Conservation (phyloP, 208 protist species). For the Acanthamoeba culbertsoni region DNA sequence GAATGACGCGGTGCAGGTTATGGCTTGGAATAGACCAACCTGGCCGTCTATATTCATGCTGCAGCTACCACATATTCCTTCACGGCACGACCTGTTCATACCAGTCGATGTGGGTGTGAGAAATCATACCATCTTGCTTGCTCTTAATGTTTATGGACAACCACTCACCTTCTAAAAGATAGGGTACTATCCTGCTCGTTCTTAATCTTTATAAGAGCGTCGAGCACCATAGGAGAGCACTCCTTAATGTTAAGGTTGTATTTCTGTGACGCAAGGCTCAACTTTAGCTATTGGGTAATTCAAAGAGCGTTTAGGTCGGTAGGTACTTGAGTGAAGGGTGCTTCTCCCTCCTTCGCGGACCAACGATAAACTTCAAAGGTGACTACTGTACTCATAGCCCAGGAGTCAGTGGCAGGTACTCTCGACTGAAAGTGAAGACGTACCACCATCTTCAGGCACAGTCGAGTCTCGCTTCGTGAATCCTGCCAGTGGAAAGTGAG, state of each 20-base stretch:
- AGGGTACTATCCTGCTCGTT: constrained; percentile 89
- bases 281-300: no score
- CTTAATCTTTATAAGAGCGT: constrained; percentile 90
- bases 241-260: constrained; percentile 78
- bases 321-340: neutral
- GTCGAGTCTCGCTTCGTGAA: neutral
- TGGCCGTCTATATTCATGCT: no score
- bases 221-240: constrained; percentile 90
- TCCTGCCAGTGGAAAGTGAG: neutral
- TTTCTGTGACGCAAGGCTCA: no score
- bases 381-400: no score
- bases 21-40: no score
- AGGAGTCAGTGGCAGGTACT: neutral
- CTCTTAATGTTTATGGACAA: no score
- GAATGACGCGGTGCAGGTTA: no score
- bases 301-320: no score
- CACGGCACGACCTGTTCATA: constrained; percentile 83
- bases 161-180: constrained; percentile 85
- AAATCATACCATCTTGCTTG: neutral
- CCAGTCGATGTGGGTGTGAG: neutral
- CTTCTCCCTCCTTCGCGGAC: neutral
- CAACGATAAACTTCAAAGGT: neutral
- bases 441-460: neutral
- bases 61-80: constrained; percentile 84
- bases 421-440: neutral